Conservation (phyloP, 768 basidiomycete genomes). For the Psilocybe cubensis region DNA sequence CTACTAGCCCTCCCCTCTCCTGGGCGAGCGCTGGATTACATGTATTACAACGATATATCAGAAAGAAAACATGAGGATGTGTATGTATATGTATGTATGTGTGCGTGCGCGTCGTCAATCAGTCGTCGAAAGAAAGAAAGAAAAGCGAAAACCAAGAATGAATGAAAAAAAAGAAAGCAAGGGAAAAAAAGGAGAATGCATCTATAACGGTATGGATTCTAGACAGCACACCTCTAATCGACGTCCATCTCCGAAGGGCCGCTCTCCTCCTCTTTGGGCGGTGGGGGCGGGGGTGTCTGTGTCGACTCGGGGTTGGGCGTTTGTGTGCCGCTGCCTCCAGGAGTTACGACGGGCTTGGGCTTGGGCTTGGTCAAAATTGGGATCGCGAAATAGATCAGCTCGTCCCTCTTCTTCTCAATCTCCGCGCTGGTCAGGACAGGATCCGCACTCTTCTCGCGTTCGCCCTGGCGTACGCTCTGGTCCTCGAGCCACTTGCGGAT, state of each 20-base stretch:
- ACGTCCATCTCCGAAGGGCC: constrained; percentile 85
- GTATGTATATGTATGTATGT: too few species aligned
- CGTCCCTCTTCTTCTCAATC: constrained; percentile 90
- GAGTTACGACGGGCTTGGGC: constrained; percentile 78
- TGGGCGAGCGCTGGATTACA: too few species aligned
- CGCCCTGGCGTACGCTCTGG: constrained; percentile 82
- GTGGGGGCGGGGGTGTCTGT: constrained; percentile 27
- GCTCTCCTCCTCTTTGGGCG: constrained; percentile 29
- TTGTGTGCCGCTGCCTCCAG: constrained; percentile 53
- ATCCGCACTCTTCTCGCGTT: constrained; percentile 88
- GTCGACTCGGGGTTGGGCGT: constrained; percentile 67
- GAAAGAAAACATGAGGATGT: too few species aligned
- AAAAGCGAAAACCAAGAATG: not conserved
- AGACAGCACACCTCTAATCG: constrained; percentile 50
- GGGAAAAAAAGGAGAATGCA: not conserved
- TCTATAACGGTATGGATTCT: not conserved
- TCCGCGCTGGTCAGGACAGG: constrained; percentile 82
- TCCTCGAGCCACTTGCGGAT: constrained; percentile 97
- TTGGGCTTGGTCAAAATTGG: constrained; percentile 93
- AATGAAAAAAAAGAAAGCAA: not conserved
- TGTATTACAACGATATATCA: too few species aligned
- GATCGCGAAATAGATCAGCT: constrained; percentile 85
- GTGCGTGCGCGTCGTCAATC: not conserved
- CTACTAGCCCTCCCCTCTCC: too few species aligned
- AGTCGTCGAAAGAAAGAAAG: not conserved